A percentile compares a stretch with the other conserved stretches of the same genome.
phyloP scores from a whole-genome alignment of 2,329 filamentous ascomycete species.

The Pseudocercospora fijiensis region DNA sequence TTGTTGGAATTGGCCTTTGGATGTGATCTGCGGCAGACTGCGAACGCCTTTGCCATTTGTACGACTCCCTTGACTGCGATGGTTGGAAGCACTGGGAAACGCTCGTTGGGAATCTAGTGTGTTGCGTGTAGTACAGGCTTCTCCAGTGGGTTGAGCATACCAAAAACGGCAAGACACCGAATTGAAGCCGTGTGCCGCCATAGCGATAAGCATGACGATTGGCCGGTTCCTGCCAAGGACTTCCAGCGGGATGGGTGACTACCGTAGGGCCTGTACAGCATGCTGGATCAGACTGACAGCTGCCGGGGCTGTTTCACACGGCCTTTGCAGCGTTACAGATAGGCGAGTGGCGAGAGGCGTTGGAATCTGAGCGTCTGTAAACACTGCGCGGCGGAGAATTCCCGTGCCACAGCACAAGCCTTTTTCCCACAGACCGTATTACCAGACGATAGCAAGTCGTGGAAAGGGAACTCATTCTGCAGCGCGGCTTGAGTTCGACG shows the following conservation, averaged over 20 bases:
- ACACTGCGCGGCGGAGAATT: slow-evolving; percentile 20
- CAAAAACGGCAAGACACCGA: slow-evolving; percentile 15
- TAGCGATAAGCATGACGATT: slow-evolving; percentile 14
- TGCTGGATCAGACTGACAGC: slow-evolving; percentile 19
- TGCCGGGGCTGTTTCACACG: slow-evolving; percentile 16
- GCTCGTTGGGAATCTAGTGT: slow-evolving; percentile 18
- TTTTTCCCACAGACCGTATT: neutral
- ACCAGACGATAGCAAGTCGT: neutral
- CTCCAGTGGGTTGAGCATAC: slow-evolving; percentile 10
- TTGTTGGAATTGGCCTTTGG: slow-evolving; percentile 4
- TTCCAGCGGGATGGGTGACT: slow-evolving; percentile 11
- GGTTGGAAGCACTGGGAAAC: slow-evolving; percentile 8
- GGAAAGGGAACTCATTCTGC: neutral
- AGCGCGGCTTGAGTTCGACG: neutral
- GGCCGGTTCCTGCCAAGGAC: slow-evolving; percentile 16
- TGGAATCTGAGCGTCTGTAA: slow-evolving; percentile 21
- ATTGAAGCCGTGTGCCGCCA: slow-evolving; percentile 18
- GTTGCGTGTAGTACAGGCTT: slow-evolving; percentile 10
- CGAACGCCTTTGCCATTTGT: slow-evolving; percentile 18
- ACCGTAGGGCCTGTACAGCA: slow-evolving; percentile 19
- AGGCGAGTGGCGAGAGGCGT: slow-evolving; percentile 16
- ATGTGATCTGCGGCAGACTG: slow-evolving; percentile 1
- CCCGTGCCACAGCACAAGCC: slow-evolving; percentile 10
- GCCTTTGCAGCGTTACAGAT: slow-evolving; percentile 18
- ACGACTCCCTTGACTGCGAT: slow-evolving; percentile 8